Evolutionary conservation across 768 basidiomycete species (phyloP).

Genomic region (Sporobolomyces phaffii): DNA sequence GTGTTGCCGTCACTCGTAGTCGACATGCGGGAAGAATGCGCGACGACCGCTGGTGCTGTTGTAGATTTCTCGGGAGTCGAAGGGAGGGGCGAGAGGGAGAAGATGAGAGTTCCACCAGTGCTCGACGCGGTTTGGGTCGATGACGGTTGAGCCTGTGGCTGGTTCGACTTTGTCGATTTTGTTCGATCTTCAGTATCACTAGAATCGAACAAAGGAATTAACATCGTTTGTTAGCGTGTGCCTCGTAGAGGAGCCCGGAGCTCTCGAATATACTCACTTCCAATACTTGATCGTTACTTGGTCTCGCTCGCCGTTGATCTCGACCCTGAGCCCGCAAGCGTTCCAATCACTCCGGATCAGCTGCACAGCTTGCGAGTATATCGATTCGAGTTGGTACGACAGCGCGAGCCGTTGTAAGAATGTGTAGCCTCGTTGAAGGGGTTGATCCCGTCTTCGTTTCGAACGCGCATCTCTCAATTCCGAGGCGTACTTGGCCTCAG

Average conservation of each 20-base stretch:
- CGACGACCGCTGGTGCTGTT: too few relatives aligned
- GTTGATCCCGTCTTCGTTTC: slow-evolving; percentile 55
- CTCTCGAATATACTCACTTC: slow-evolving; percentile 61
- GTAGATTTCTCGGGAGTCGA: not conserved
- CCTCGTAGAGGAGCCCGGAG: too few relatives aligned
- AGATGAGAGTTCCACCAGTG: slow-evolving; percentile 12
- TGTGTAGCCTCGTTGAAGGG: slow-evolving; percentile 76
- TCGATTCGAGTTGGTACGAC: slow-evolving; percentile 83
- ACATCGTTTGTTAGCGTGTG: too few relatives aligned
- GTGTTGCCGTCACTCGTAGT: too few relatives aligned
- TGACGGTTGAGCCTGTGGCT: not conserved
- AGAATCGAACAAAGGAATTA: too few relatives aligned
- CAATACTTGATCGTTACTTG: slow-evolving; percentile 74
- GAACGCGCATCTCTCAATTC: not conserved
- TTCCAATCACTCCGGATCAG: slow-evolving; percentile 43
- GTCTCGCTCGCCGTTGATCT: slow-evolving; percentile 64
- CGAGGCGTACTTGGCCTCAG: not conserved
- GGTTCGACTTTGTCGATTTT: not conserved
- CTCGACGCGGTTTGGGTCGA: slow-evolving; percentile 50
- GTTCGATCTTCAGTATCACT: slow-evolving; percentile 1
- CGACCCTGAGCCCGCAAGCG: slow-evolving; percentile 54
- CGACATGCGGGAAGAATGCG: too few relatives aligned
- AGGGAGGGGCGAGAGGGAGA: not conserved
- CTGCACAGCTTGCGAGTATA: slow-evolving; percentile 47
- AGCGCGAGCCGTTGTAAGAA: slow-evolving; percentile 87